These are phyloP conservation scores for Moricandia arvensis DNA, from an alignment of 345 rosid species.

Conservation along the genomic window DNA sequence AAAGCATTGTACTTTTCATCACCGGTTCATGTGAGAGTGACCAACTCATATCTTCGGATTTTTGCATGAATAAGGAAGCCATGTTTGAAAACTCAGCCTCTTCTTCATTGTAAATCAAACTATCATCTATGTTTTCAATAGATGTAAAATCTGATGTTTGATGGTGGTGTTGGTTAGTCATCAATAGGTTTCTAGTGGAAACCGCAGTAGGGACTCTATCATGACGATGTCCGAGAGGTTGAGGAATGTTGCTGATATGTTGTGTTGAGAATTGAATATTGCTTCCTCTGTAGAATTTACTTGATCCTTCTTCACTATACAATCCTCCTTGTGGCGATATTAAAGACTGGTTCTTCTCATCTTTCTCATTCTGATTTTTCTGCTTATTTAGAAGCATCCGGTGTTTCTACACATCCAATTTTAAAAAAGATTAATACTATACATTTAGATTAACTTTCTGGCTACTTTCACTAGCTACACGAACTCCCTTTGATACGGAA, in stretches of 20 bases:
- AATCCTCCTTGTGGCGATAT: not conserved
- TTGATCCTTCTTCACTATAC: not conserved
- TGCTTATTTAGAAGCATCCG: not conserved
- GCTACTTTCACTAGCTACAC: not conserved
- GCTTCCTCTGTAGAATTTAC: not conserved
- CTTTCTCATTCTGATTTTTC: not conserved
- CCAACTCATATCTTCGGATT: not conserved
- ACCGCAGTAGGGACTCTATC: not conserved
- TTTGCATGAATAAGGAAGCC: not conserved
- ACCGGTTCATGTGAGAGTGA: not conserved
- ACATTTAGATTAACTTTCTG: not conserved
- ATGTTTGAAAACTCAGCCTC: not conserved
- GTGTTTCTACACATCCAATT: not conserved
- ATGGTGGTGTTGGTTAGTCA: not conserved
- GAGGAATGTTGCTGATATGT: not conserved
- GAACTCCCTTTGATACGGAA: not conserved
- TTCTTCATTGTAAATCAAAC: not conserved
- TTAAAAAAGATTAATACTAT: not conserved
- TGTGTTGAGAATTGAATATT: not conserved
- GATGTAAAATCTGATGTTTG: not conserved
- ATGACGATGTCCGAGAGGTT: not conserved
- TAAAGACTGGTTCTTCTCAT: not conserved
- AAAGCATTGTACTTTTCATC: not conserved
- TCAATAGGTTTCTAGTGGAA: not conserved
- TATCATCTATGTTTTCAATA: not conserved